Base-by-base conservation (phyloP, 2,329 filamentous ascomycete genomes). In the Fusarium algeriense region DNA sequence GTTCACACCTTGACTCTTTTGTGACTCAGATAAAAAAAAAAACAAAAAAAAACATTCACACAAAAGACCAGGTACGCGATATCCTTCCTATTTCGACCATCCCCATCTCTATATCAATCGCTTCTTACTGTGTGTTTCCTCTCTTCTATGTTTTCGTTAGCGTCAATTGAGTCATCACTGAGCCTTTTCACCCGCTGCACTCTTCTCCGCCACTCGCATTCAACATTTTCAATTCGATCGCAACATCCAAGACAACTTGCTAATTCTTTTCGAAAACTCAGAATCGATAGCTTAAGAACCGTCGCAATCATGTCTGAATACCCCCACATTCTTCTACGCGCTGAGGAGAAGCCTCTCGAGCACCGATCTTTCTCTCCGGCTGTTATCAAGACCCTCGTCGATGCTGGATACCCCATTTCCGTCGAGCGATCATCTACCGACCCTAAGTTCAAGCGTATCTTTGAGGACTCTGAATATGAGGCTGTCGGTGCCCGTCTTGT, bases 341-440 rank as follows among this genome's bases (percentile, higher is more conserved):
- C 88, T 67, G 88, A 90, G 81, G 86, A 86, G 75, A 89, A 89
- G 85, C 85, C 85, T 63, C 83, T 89, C 67, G 73, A 75, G 67
- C 73, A 75, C 40, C 73, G 73, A 37, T 75, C 73, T n/a, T 75
- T 81, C 66, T 80, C 79, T 14, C 79, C 86, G 64, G 83, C 85
- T 54, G 80, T 86, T 67, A 87, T 83, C 64, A 82, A 84, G 50
- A 66, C 78, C 58, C 86, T 93, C 57, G 83, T 93, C 58, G 87
- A 92, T 70, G 90, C 90, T 43, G 91, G 91, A 67, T 93, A 93
- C 79, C 85, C 85, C 28, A 86, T 94, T 74, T 87, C 87, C 53
- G 88, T 93, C 53, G 92, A 94, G 84, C 86, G 87, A 67, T 80
- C 76, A 7, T 75, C 78, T 19, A 76, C 78, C 67, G 73, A 80